A percentile compares a stretch with the other conserved stretches of the same genome.
phyloP scores from a whole-genome alignment of 805 yeast species.

The Wickerhamiella lipophila region DNA sequence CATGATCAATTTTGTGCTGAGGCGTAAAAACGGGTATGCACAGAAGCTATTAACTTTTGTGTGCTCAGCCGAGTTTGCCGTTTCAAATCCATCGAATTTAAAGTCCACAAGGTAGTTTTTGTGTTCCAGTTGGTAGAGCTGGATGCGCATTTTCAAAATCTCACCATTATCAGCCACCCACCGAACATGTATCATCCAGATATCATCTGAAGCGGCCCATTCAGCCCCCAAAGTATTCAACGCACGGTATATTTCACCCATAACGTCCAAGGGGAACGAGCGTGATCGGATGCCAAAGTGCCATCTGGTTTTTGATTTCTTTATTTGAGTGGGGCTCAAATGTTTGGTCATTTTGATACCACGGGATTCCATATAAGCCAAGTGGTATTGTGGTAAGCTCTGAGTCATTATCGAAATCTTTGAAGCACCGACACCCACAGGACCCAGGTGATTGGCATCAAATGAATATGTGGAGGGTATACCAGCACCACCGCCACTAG shows the following conservation, averaged over 20 bases:
- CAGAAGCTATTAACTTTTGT: constrained; percentile 47
- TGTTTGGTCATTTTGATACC: constrained; percentile 38
- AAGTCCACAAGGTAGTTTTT: constrained; percentile 93
- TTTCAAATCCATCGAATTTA: constrained; percentile 96
- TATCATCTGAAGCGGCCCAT: constrained; percentile 93
- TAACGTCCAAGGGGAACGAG: constrained; percentile 92
- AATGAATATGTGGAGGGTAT: constrained; percentile 31
- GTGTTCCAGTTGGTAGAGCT: constrained; percentile 87
- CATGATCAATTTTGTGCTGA: constrained; percentile 87
- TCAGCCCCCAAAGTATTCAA: constrained; percentile 89
- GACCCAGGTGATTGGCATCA: constrained; percentile 29
- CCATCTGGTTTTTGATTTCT: constrained; percentile 92
- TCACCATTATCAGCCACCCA: constrained; percentile 62
- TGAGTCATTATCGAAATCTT: constrained; percentile 89
- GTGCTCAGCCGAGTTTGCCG: constrained; percentile 13
- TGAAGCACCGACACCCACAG: constrained; percentile 32
- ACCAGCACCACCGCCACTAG: constrained; percentile 16
- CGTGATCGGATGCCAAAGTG: constrained; percentile 95
- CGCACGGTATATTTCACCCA: constrained; percentile 96
- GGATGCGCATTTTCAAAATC: constrained; percentile 93
- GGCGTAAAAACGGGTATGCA: constrained; percentile 88
- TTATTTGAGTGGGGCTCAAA: constrained; percentile 39
- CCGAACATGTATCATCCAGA: constrained; percentile 91
- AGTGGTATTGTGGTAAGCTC: constrained; percentile 84
- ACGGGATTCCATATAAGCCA: constrained; percentile 72